Percentiles rank a stretch among this genome's conserved stretches.
Conservation (phyloP, 768 basidiomycete species). For the Nevesoporus exiguus region DNA sequence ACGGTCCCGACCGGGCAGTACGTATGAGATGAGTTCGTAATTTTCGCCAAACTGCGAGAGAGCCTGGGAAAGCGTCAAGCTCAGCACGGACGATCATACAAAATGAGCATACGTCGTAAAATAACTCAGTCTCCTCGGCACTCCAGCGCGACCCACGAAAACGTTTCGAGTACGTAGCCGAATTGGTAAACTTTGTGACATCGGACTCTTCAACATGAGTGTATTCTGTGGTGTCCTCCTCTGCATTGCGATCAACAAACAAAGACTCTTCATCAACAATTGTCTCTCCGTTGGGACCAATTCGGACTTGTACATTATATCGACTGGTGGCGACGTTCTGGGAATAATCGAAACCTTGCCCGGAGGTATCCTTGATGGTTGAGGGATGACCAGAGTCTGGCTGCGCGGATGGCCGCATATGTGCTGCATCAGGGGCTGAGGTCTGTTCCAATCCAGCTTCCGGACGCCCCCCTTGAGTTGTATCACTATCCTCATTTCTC, state of each 20-base stretch:
- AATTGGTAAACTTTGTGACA: constrained; percentile 81
- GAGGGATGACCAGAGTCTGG: constrained; percentile 14
- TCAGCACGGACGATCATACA: background rate
- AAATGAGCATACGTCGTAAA: constrained; percentile 64
- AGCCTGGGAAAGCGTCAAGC: constrained; percentile 49
- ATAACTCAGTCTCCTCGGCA: constrained; percentile 84
- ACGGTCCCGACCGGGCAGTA: constrained; percentile 80
- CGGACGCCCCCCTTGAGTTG: constrained; percentile 14
- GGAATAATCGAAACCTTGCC: constrained; percentile 67
- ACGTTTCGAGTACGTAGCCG: constrained; percentile 75
- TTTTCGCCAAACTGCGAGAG: constrained; percentile 88
- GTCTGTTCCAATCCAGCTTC: constrained; percentile 9
- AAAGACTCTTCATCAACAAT: constrained; percentile 84
- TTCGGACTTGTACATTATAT: constrained; percentile 81
- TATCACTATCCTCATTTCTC: constrained; percentile 46
- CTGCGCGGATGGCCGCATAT: constrained; percentile 16
- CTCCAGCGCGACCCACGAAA: constrained; percentile 84
- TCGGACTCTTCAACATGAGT: constrained; percentile 82
- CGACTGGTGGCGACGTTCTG: constrained; percentile 63
- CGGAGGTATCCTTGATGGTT: constrained; percentile 41
- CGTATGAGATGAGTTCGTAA: constrained; percentile 85
- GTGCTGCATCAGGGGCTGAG: background rate
- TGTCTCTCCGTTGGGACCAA: constrained; percentile 83
- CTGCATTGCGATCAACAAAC: constrained; percentile 68
- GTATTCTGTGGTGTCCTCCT: constrained; percentile 66